Conservation (phyloP, 192 early-diverging fungal genomes). For the Lunasporangiospora selenospora region DNA sequence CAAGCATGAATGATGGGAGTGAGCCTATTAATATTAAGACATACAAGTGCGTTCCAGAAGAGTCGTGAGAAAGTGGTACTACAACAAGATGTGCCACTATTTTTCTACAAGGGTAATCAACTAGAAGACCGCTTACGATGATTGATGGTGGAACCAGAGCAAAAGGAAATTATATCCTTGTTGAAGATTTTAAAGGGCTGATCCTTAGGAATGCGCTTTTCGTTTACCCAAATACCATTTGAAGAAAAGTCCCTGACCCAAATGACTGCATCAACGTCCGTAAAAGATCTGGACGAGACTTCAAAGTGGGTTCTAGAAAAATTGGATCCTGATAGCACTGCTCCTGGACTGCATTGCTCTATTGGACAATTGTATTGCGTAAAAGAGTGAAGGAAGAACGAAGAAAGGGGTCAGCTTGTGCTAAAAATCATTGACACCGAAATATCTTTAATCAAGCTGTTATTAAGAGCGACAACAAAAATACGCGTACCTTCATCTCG, state of each 20-base stretch:
- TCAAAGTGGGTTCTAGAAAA: conserved; percentile 23
- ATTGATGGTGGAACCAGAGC: conserved; percentile 6
- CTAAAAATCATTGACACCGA: not conserved
- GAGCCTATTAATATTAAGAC: no score
- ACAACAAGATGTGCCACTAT: no score
- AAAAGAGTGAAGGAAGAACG: not conserved
- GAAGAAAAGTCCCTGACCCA: conserved; percentile 38
- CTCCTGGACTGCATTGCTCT: conserved; percentile 30
- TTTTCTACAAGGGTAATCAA: no score
- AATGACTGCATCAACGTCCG: conserved; percentile 9
- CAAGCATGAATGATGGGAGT: conserved; percentile 15
- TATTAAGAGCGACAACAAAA: not conserved
- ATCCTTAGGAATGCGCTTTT: conserved; percentile 14
- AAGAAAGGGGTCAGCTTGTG: not conserved
- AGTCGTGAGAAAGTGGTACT: no score
- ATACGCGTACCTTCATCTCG: not conserved
- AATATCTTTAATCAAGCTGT: no score
- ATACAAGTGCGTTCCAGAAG: no score
- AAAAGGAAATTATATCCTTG: conserved; percentile 22
- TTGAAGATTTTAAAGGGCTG: conserved; percentile 18
- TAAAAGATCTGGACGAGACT: conserved; percentile 20
- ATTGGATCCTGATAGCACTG: not conserved
- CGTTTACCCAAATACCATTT: conserved; percentile 43
- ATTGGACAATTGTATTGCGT: conserved; percentile 11
- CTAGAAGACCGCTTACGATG: no score